Conservation (phyloP, 164 flowering plant genomes). For the Taxillus chinensis region DNA sequence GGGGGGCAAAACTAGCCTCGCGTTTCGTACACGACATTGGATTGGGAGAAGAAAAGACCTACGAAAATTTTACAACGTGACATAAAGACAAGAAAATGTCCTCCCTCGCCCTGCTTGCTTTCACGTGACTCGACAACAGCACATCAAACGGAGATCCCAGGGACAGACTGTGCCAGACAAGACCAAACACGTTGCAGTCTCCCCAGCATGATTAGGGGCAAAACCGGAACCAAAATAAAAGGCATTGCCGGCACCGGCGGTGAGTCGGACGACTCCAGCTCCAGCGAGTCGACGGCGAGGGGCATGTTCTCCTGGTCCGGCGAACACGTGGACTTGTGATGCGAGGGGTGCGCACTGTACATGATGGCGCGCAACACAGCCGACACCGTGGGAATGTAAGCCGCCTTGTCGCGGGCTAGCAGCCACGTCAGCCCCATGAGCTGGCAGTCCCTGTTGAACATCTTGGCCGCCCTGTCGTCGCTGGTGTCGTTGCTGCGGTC, state of each 20-base stretch:
- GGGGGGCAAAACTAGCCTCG: no score
- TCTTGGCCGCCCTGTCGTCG: slow-evolving; percentile 57
- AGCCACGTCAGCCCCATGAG: slow-evolving; percentile 99
- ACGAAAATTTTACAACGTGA: no score
- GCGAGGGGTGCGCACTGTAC: slow-evolving; percentile 85
- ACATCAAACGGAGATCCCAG: no score
- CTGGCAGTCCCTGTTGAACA: slow-evolving; percentile 80
- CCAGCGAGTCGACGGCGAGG: slow-evolving; percentile 87
- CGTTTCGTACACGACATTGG: no score
- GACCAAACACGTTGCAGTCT: no score
- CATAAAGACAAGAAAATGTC: no score
- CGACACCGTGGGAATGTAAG: slow-evolving; percentile 89
- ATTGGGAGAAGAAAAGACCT: no score
- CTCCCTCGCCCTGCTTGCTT: no score
- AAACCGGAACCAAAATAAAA: slow-evolving; percentile 17
- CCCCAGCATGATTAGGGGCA: slow-evolving; percentile 31
- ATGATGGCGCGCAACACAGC: slow-evolving; percentile 93
- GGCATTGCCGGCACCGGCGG: slow-evolving; percentile 13
- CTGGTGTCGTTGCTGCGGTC: slow-evolving; percentile 29
- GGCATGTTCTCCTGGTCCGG: slow-evolving; percentile 99
- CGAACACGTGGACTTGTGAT: slow-evolving; percentile 53
- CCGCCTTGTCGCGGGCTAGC: slow-evolving; percentile 79
- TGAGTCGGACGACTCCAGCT: slow-evolving; percentile 42
- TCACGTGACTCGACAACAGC: no score
- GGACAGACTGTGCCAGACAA: no score